Percentiles rank a stretch among this genome's conserved stretches.
These are phyloP conservation scores for Alternaria solani DNA, from an alignment of 2,329 filamentous ascomycete species.

Conservation along the genomic window DNA sequence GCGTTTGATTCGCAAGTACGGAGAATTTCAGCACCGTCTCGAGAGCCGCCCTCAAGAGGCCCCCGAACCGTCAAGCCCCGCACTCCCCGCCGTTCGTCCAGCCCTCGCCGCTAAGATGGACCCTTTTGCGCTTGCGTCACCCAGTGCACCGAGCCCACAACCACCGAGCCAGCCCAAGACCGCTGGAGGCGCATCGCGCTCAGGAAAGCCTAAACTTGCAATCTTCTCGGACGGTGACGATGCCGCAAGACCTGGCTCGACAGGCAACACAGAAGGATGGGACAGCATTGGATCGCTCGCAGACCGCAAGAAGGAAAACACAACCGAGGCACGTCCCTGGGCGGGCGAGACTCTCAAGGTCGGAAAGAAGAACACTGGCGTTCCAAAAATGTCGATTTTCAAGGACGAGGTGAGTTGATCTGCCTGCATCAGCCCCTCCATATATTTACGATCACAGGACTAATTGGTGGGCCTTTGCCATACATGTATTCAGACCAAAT, in stretches of 20 bases:
- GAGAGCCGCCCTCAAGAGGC: conserved; percentile 69
- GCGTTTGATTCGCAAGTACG: conserved; percentile 85
- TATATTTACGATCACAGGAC: conserved; percentile 70
- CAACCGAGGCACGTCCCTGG: conserved; percentile 86
- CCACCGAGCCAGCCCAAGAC: conserved; percentile 57
- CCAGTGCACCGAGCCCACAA: conserved; percentile 70
- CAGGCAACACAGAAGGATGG: conserved; percentile 77
- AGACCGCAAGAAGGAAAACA: conserved; percentile 94
- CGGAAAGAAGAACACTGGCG: conserved; percentile 79
- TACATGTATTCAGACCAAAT: conserved; percentile 62
- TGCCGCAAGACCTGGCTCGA: conserved; percentile 61
- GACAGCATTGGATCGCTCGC: conserved; percentile 87
- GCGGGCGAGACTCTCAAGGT: conserved; percentile 88
- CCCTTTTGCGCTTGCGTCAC: conserved; percentile 68
- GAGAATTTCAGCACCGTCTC: conserved; percentile 84
- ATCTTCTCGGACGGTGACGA: conserved; percentile 85
- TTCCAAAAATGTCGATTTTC: conserved; percentile 88
- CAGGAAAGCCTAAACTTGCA: conserved; percentile 80
- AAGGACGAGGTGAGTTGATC: conserved; percentile 86
- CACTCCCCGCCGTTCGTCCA: conserved; percentile 81
- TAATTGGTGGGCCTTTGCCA: conserved; percentile 72
- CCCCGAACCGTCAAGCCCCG: conserved; percentile 80
- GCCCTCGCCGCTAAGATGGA: conserved; percentile 87
- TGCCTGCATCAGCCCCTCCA: conserved; percentile 48
- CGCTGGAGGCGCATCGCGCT: conserved; percentile 64